Percentiles rank a stretch among this genome's conserved stretches.
Conservation (phyloP, 225 moss, liverwort and hornwort species). For the Anthoceros angustus region DNA sequence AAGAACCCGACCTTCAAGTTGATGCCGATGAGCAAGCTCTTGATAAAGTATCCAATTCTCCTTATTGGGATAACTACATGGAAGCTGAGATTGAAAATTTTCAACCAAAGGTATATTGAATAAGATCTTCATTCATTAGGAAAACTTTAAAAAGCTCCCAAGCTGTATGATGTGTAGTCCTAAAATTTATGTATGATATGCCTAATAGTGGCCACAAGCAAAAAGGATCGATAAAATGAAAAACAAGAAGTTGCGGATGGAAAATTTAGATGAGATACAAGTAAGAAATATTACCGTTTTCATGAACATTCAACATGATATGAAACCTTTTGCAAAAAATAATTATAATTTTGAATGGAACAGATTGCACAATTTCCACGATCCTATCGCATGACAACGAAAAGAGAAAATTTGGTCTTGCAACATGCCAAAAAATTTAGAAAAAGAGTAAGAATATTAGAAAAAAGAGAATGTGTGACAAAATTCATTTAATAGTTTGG, state of each 20-base stretch:
- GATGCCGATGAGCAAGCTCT: slow-evolving; percentile 25
- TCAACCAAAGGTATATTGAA: slow-evolving; percentile 23
- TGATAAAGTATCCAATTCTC: slow-evolving; percentile 22
- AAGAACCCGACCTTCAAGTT: slow-evolving; percentile 19
- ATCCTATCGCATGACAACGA: neutral
- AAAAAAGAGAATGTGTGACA: neutral
- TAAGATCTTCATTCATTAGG: neutral
- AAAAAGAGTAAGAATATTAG: neutral
- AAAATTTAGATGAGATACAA: neutral
- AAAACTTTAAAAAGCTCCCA: neutral
- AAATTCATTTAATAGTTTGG: neutral
- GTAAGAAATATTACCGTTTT: neutral
- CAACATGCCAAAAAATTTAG: neutral
- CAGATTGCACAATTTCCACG: neutral
- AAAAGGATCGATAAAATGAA: neutral
- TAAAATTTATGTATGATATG: neutral
- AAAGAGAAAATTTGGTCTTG: neutral
- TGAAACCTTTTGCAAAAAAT: neutral
- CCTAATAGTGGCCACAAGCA: slow-evolving; percentile 1
- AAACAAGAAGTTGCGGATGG: neutral
- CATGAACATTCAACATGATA: too few species aligned
- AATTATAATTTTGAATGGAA: neutral
- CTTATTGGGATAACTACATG: slow-evolving; percentile 35
- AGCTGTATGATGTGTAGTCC: neutral
- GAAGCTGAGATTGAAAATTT: slow-evolving; percentile 22